Conservation (phyloP, 345 rosid genomes). For the Salix arbutifolia region DNA sequence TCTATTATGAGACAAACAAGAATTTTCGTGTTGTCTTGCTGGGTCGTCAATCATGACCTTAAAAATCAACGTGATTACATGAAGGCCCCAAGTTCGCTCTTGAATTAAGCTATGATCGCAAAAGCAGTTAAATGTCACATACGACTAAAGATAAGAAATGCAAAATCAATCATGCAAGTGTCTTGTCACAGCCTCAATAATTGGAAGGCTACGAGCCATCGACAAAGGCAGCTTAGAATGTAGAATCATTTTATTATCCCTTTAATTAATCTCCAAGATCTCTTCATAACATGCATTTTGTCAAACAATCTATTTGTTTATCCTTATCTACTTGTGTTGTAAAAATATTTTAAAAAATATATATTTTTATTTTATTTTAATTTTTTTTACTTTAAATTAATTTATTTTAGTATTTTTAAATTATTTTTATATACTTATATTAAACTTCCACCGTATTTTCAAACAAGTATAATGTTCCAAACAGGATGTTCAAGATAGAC, state of each 20-base stretch:
- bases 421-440: no score
- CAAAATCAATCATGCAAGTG: conserved; percentile 7
- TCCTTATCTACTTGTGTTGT: no score
- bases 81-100: background rate
- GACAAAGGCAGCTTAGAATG: conserved; percentile 22
- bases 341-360: no score
- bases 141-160: conserved; percentile 3
- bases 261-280: background rate
- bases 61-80: conserved; percentile 5
- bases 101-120: conserved; percentile 3
- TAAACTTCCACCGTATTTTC: no score
- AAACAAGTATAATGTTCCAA: no score
- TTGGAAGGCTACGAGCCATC: conserved; percentile 5
- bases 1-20: background rate
- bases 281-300: background rate
- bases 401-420: no score
- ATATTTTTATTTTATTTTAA: no score
- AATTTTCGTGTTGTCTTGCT: background rate
- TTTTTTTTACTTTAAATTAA: no score
- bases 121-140: conserved; percentile 4
- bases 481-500: no score
- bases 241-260: conserved; percentile 20
- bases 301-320: background rate
- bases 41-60: conserved; percentile 16
- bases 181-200: conserved; percentile 25